Base-by-base conservation (phyloP, 495 filamentous ascomycete genomes). In the Glarea lozoyensis region DNA sequence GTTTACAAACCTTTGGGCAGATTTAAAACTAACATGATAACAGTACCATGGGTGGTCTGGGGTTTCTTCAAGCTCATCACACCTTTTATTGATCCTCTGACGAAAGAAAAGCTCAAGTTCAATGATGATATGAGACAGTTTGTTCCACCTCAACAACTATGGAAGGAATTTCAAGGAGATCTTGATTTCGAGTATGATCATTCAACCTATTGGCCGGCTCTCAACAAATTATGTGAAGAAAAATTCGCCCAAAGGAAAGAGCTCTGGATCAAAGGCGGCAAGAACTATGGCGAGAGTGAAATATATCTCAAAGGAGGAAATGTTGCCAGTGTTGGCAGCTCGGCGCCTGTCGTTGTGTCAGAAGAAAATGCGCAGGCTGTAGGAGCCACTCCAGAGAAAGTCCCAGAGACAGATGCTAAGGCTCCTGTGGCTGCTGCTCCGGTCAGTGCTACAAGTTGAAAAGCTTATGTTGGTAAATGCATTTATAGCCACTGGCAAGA, bases 61-160 rank as follows among this genome's bases (percentile, higher is more conserved):
- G 81, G 78, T 18, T 98, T 98, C 72, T 93, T 95, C 73, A 95
- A 93, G 64, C 63, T 94, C 45, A 88, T 98, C 64, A 85, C 77
- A 15, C 88, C 90, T 20, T 97, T 97, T 61, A 94, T 98, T 59
- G 92, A 98, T 64, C 92, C 92, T 7, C 50, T 81, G 46, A 98
- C 92, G 12, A 77, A 81, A 12, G 76, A 92, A 49, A 98, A 98
- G 69, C 75, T 98, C 56, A 87, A 85, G 57, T 97, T 95, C 70
- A 94, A 95, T 63, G 84, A 93, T 53, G 82, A 94, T 53, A 72
- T 92, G 63, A 64, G 69, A 46, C 63, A 82, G 35, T 81, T 85
- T 53, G 82, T 97, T 10, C 88, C 88, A 4, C 56, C 77, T 5
- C 65, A 74, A 50, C 88, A 95, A 42, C 73, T 98, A 29, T 79